Evolutionary conservation across 2,329 filamentous ascomycete genomes (phyloP), one percentile per base, ranked within the genome.

Genomic region (Septoria linicola): DNA sequence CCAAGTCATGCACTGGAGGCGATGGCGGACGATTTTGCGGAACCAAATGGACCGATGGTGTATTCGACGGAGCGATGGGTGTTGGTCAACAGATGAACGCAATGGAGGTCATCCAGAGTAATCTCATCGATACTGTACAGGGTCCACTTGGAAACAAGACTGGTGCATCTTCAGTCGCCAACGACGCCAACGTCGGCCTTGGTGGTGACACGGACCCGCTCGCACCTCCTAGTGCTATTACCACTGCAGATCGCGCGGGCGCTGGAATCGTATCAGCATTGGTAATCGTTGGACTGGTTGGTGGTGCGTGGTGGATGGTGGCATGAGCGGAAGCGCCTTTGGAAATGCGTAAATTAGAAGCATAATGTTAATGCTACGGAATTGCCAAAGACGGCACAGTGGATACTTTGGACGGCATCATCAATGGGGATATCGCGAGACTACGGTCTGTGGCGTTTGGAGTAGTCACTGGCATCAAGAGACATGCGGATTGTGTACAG

Each of bases 41-140:
- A 3, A 72, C 68, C 30, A 65, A 67, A 13, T 77, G 74, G 74
- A 66, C 62, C 14, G 54, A 65, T 8, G 68, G 62, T 5, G 62
- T 57, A 1, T 74, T 71, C 57, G 79, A 81, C 59, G 71, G 74
- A 3, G 68, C 66, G 1, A 63, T 66, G 8, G 79, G 80, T 6
- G 78, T 80, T 1, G 79, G 79, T 2, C 76, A 82, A 63, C 76
- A 81, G 66, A 80, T 83, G 77, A 75, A 73, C 41, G 79, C 77
- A 0, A 69, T 83, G 5, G 77, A 77, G 41, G 72, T 77, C 41
- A 73, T 82, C 44, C 66, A 72, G 49, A 72, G 71, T 30, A 66
- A 73, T 41, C 65, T 70, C 20, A 70, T 77, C 8, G 57, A 68
- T 10, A 51, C 61, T 7, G 68, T 73, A 0, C 55, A 63, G 3